Conservation (phyloP, 805 yeast species). For the Spathaspora passalidarum region DNA sequence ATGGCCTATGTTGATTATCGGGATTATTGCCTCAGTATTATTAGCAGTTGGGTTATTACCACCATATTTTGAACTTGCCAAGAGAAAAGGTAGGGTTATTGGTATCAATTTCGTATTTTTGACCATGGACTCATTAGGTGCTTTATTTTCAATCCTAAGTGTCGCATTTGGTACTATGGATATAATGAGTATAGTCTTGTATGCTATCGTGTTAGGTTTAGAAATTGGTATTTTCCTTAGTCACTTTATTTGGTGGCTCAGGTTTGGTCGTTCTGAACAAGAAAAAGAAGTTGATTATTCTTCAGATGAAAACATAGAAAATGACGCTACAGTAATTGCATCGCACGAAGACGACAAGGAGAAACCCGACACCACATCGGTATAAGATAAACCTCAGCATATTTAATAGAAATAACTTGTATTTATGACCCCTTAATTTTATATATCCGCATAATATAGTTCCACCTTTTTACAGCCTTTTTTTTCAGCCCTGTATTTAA, state of each 20-base stretch:
- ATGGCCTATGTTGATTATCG: constrained; percentile 83
- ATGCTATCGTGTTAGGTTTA: constrained; percentile 66
- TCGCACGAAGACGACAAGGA: background rate
- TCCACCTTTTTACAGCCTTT: too few relatives aligned
- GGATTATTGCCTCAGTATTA: constrained; percentile 73
- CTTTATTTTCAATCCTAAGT: constrained; percentile 65
- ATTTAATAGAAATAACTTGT: too few relatives aligned
- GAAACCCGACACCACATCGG: too few relatives aligned
- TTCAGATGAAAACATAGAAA: background rate
- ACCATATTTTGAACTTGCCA: constrained; percentile 81
- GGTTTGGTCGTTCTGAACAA: constrained; percentile 27
- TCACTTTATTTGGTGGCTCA: constrained; percentile 66
- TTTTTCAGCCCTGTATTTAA: too few relatives aligned
- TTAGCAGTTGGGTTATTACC: constrained; percentile 80
- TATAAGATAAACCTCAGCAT: too few relatives aligned
- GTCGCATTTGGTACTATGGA: constrained; percentile 60
- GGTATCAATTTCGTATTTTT: constrained; percentile 86
- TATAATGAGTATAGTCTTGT: constrained; percentile 74
- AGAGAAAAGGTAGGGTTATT: constrained; percentile 78
- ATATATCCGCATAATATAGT: too few relatives aligned
- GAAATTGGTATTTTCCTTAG: constrained; percentile 76
- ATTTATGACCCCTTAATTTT: too few relatives aligned
- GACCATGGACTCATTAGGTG: constrained; percentile 75
- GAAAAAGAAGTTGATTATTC: constrained; percentile 20
- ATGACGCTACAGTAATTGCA: background rate